Percentiles rank a stretch among this genome's conserved stretches.
Conservation (phyloP, 2,329 filamentous ascomycete genomes). For the Tolypocladium capitatum region DNA sequence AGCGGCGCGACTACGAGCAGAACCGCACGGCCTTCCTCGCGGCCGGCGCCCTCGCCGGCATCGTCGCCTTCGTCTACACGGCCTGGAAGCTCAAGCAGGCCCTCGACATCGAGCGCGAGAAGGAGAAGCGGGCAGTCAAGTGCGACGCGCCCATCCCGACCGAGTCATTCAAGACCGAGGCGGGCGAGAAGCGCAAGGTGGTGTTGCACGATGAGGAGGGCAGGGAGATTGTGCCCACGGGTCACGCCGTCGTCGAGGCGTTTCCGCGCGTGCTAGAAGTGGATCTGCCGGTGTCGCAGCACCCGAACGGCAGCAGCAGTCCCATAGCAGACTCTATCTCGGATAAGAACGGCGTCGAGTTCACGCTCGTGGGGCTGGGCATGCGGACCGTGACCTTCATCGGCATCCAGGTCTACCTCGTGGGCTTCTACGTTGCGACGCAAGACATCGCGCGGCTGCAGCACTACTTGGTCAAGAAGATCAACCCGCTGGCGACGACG, state of each 20-base stretch:
- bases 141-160: slow-evolving; percentile 25
- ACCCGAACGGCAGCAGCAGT: slow-evolving; percentile 5
- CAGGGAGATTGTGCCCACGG: slow-evolving; percentile 65
- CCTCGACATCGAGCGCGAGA: slow-evolving; percentile 18
- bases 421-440: slow-evolving; percentile 82
- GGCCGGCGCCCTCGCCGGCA: slow-evolving; percentile 34
- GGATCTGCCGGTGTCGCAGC: slow-evolving; percentile 24
- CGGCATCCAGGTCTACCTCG: slow-evolving; percentile 83
- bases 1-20: slow-evolving; percentile 35
- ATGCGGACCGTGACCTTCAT: slow-evolving; percentile 84
- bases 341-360: slow-evolving; percentile 46
- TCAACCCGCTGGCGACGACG: slow-evolving; percentile 68
- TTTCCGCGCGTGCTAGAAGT: slow-evolving; percentile 65
- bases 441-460: slow-evolving; percentile 73
- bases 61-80: slow-evolving; percentile 37
- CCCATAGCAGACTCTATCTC: slow-evolving; percentile 24
- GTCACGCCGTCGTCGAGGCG: slow-evolving; percentile 63
- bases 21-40: slow-evolving; percentile 38
- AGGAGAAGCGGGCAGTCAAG: slow-evolving; percentile 28
- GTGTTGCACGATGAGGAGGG: slow-evolving; percentile 56
- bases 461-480: slow-evolving; percentile 57
- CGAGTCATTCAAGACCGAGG: slow-evolving; percentile 34
- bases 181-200: slow-evolving; percentile 39
- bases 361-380: slow-evolving; percentile 78
- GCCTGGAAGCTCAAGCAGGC: slow-evolving; percentile 36